Conservation (phyloP, 345 rosid species). For the Populus simonii region DNA sequence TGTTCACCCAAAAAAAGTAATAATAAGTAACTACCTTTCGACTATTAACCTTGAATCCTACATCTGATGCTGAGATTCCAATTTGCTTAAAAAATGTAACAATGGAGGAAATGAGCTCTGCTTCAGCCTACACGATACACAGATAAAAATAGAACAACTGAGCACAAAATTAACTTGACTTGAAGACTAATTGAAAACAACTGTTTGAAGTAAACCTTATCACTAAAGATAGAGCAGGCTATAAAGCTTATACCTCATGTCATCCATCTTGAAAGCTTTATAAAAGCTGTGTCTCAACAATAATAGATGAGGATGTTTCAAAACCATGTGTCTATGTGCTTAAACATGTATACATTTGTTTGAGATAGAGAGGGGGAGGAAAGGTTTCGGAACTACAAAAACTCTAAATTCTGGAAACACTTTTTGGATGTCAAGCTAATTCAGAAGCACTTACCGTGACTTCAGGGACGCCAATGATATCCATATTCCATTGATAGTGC, state of each 20-base stretch:
- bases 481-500: constrained; percentile 99
- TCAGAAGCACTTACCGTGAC: constrained; percentile 54
- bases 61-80: constrained; percentile 80
- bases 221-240: neutral
- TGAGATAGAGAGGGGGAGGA: neutral
- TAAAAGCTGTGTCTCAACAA: neutral
- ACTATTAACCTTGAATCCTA: constrained; percentile 91
- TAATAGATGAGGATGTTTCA: neutral
- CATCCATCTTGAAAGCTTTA: neutral
- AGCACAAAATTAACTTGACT: constrained; percentile 6
- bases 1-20: neutral
- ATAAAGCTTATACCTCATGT: neutral
- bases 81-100: constrained; percentile 74
- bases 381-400: neutral
- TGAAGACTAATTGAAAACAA: constrained; percentile 1
- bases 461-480: constrained; percentile 86
- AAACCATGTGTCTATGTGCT: neutral
- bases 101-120: constrained; percentile 83
- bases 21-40: constrained; percentile 57
- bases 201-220: neutral
- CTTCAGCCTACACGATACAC: constrained; percentile 66
- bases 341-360: neutral
- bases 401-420: neutral
- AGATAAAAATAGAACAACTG: neutral
- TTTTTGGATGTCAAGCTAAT: neutral